Evolutionary conservation across 768 basidiomycete species (phyloP), one percentile per base, ranked within the genome.

Genomic region (Strobilomyces confusus): DNA sequence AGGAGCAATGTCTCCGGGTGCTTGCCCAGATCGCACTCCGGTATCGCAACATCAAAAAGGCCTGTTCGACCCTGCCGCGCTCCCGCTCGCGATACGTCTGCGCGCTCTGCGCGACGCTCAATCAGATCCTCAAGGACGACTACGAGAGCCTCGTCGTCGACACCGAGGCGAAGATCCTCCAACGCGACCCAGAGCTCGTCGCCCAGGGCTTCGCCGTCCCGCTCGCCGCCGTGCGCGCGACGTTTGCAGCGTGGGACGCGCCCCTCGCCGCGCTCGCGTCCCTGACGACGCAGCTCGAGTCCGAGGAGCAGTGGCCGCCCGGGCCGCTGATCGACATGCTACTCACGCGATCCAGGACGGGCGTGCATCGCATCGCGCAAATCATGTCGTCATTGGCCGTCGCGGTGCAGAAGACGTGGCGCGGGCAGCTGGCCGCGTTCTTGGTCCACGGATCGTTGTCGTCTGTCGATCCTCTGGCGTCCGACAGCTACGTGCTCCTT

Each of bases 161-260:
- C 53, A 92, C 89, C 1, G 92, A 95, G 65, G 81, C 83, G 20
- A 89, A 83, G 63, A 77, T 95, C 23, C 77, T 97, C 34, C 75
- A 73, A 34, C 82, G 87, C 43, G 92, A 95, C 64, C 75, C 86
- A 14, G 78, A 74, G 48, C 77, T 93, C 23, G 92, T 95, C 32
- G 87, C 82, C n/a, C 79, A 79, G 52, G 83, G 84, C 9, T 86
- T 87, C 5, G 93, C 88, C 64, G 92, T 97, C 5, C 92, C 93
- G 4, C 74, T 97, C 30, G 89, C 93, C 0, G 85, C 86, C 7
- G 72, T 97, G 55, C 82, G 88, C 49, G 89, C 94, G 12, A 82
- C 80, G 17, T 94, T 95, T 68, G 80, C 89, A 8, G 82, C 82
- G 68, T 97, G 94, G 94, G 89, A 92, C 60, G 86, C 89, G 9